Evolutionary conservation across 768 basidiomycete species (phyloP), one percentile per base, ranked within the genome.

Genomic region (Russula emetica): DNA sequence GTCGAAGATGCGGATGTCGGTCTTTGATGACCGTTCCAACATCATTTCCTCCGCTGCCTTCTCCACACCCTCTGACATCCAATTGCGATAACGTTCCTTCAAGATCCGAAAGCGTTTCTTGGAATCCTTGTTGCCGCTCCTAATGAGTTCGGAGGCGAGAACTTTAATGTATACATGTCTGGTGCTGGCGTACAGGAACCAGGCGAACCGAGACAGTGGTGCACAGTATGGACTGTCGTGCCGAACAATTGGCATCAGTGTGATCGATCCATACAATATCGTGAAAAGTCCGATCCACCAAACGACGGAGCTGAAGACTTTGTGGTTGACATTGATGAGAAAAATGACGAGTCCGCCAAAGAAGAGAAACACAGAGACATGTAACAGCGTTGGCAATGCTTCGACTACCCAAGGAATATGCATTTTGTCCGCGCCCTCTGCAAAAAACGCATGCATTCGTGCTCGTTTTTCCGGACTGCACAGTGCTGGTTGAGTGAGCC

Each of bases 141-240:
- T 42, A 8, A 42, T 42, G 42, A 20, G 4, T 18, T 42, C 42
- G 7, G 42, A 42, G 20, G 42, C 42, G 20, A 42, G 44, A 20
- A 20, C 42, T 8, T 42, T 42, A 9, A 42, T 20, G 22, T 34
- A 34, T 30, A 24, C n/a, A 54, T 32, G 18, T 52, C 26, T 14
- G 2, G 38, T 44, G 6, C 42, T 5, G 40, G 52, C 20, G 11
- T 13, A 42, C 22, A 53, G 7, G 11, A 32, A 34, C 60, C 60
- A 61, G n/a, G 18, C 22, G 10, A 20, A 7, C 3, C 40, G 22
- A 1, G 60, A 61, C 5, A 61, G 60, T 5, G 59, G 59, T 26
- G 51, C 26, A 22, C 42, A 52, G 51, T 32, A 60, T 20, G 59
- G 59, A n/a, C 52, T 54, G 7, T 54, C 42, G 28, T 45, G 52